phyloP scores from a whole-genome alignment of 306 rosid species.

The Cicer arietinum region DNA sequence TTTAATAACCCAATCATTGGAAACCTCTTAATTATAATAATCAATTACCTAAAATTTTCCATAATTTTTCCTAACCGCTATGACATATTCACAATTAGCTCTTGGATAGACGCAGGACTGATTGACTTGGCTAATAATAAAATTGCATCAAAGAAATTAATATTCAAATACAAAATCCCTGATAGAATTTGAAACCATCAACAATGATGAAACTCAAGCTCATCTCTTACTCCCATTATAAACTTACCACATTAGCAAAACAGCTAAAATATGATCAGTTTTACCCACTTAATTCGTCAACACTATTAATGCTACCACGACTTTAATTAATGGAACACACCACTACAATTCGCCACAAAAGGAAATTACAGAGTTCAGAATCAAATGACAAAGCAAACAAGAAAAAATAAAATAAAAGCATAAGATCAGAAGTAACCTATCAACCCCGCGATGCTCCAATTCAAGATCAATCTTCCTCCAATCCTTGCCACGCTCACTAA shows the following conservation, averaged over 20 bases:
- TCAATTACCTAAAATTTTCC: background rate
- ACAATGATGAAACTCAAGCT: background rate
- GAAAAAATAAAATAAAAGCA: background rate
- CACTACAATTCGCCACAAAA: constrained; percentile 3
- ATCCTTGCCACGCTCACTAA: constrained; percentile 83
- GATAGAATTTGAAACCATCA: constrained; percentile 16
- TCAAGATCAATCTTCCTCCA: constrained; percentile 95
- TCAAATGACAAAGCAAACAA: background rate
- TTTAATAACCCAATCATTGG: constrained; percentile 11
- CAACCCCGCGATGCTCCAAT: constrained; percentile 77
- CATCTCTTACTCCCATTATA: constrained; percentile 10
- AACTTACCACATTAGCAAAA: background rate
- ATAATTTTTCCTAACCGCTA: background rate
- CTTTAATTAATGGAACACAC: constrained; percentile 28
- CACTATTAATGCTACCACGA: background rate
- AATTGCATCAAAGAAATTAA: background rate
- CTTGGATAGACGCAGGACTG: background rate
- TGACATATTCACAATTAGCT: background rate
- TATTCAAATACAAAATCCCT: background rate
- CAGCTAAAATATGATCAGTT: background rate
- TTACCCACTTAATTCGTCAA: constrained; percentile 9
- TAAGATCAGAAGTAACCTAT: constrained; percentile 58
- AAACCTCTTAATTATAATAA: constrained; percentile 16
- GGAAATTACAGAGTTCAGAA: background rate
- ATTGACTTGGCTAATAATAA: background rate